These are phyloP conservation scores for Lactuca saligna DNA, from an alignment of 129 eudicot species.

Conservation along the genomic window DNA sequence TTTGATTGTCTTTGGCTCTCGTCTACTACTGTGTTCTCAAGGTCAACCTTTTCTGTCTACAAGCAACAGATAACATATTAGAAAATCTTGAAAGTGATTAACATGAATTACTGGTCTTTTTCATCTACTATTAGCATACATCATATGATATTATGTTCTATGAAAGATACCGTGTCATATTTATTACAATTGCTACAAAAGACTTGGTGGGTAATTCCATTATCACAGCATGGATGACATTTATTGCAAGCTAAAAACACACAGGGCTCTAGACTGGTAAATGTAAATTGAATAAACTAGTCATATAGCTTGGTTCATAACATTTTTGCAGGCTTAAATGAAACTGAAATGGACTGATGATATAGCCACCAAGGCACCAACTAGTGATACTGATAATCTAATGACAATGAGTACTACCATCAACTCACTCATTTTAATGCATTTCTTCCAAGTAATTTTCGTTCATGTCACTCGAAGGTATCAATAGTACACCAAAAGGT, in stretches of 20 bases:
- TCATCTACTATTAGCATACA: conserved; percentile 8
- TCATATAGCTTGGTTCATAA: background rate
- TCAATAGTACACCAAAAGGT: conserved; percentile 2
- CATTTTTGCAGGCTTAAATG: background rate
- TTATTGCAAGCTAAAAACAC: conserved; percentile 1
- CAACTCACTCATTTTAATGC: conserved; percentile 5
- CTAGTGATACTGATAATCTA: background rate
- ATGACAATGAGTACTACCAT: conserved; percentile 1
- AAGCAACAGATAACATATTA: conserved; percentile 28
- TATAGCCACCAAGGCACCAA: background rate
- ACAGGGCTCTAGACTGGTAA: background rate
- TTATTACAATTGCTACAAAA: conserved; percentile 1
- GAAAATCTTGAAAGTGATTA: conserved; percentile 15
- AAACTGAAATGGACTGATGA: background rate
- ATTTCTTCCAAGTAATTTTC: conserved; percentile 2
- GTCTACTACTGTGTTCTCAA: conserved; percentile 98
- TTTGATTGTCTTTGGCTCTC: conserved; percentile 84
- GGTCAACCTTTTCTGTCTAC: conserved; percentile 97
- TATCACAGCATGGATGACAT: background rate
- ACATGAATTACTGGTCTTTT: background rate
- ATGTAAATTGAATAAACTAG: background rate
- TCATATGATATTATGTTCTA: conserved; percentile 4
- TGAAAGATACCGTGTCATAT: background rate
- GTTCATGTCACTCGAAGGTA: conserved; percentile 12
- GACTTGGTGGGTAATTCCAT: background rate